Percentiles rank a stretch among this genome's conserved stretches.
Conservation (phyloP, 2,329 filamentous ascomycete species). For the Alternaria incomplexa region DNA sequence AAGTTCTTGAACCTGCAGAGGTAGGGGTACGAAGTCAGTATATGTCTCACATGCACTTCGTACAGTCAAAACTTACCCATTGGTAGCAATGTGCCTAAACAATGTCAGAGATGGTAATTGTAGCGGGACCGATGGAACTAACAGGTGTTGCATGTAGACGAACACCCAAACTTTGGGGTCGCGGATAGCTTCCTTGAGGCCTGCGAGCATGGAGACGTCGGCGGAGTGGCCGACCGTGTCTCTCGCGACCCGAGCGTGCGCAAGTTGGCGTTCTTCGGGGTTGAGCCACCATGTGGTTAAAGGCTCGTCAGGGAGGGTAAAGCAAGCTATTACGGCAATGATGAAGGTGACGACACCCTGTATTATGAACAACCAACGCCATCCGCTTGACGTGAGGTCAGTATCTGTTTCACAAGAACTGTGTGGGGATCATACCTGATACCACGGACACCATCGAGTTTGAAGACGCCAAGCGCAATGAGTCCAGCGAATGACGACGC, state of each 20-base stretch:
- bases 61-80: conserved; percentile 17
- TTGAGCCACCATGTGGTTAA: conserved; percentile 54
- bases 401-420: not conserved
- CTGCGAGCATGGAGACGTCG: conserved; percentile 39
- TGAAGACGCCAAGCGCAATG: conserved; percentile 24
- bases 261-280: conserved; percentile 51
- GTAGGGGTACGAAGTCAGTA: not conserved
- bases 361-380: conserved; percentile 32
- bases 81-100: not conserved
- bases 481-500: conserved; percentile 20
- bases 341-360: conserved; percentile 34
- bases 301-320: conserved; percentile 47
- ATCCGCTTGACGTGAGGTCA: not conserved
- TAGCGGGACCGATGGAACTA: conserved; percentile 62
- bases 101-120: conserved; percentile 53
- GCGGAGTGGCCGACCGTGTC: conserved; percentile 57
- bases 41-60: conserved; percentile 11
- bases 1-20: conserved; percentile 43
- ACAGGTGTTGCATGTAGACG: conserved; percentile 40
- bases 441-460: conserved; percentile 22
- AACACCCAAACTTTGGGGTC: conserved; percentile 62
- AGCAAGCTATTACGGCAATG: conserved; percentile 27
- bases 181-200: conserved; percentile 54
- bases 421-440: conserved; percentile 5
- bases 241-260: conserved; percentile 42